Conservation (phyloP, 2,329 filamentous ascomycete species). For the Dactylellina haptotyla region DNA sequence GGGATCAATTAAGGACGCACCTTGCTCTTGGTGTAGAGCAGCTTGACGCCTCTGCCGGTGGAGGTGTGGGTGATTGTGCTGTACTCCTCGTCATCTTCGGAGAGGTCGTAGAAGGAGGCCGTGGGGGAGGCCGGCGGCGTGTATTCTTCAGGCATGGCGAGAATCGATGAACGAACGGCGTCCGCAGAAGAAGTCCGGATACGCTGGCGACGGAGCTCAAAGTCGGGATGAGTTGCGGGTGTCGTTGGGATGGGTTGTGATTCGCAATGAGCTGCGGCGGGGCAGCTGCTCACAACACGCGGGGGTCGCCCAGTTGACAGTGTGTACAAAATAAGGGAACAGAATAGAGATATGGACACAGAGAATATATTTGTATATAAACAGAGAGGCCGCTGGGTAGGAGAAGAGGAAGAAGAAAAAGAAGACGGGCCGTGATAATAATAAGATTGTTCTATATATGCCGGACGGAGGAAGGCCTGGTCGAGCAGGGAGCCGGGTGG, state of each 20-base stretch:
- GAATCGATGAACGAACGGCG: too few relatives aligned
- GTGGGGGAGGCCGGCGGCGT: constrained; percentile 73
- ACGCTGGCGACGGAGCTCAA: too few relatives aligned
- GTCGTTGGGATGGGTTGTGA: constrained; percentile 26
- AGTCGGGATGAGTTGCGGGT: constrained; percentile 13
- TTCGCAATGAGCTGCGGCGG: constrained; percentile 12
- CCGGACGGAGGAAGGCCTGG: constrained; percentile 8
- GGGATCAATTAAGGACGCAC: constrained; percentile 65
- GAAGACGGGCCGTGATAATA: too few relatives aligned
- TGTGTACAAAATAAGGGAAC: not conserved
- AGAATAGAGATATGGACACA: too few relatives aligned
- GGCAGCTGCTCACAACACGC: constrained; percentile 22
- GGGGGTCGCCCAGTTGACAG: not conserved
- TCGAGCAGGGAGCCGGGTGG: constrained; percentile 7
- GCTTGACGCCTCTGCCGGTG: constrained; percentile 84
- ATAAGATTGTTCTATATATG: constrained; percentile 15
- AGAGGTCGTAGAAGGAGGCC: constrained; percentile 92
- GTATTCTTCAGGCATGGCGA: constrained; percentile 52
- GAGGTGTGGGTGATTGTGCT: constrained; percentile 86
- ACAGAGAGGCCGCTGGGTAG: not conserved
- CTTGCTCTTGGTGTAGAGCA: constrained; percentile 97
- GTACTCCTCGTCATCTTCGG: constrained; percentile 81
- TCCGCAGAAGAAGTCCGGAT: constrained; percentile 49
- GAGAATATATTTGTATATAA: too few relatives aligned
- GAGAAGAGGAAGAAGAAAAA: too few relatives aligned